Conservation (phyloP, 163 green algal genomes). For the Scenedesmus sp. region DNA sequence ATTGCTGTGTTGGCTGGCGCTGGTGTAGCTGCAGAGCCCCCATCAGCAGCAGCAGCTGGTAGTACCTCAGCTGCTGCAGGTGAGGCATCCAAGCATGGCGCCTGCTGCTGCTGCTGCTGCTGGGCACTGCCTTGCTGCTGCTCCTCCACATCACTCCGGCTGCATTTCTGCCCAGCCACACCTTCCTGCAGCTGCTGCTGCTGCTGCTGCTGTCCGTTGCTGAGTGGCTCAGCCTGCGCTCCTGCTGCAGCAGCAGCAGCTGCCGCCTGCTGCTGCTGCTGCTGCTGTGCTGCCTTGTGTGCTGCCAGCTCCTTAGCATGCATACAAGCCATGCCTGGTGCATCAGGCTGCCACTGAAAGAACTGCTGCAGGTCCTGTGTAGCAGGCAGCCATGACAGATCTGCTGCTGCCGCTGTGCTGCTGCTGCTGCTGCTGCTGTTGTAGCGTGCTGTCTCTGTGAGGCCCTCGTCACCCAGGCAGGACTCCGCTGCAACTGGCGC, state of each 20-base stretch:
- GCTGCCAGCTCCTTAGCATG: no score
- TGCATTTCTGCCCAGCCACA: neutral
- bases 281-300: neutral
- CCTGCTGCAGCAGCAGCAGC: neutral
- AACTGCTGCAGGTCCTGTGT: neutral
- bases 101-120: neutral
- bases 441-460: neutral
- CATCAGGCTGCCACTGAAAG: neutral
- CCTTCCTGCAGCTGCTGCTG: neutral
- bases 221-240: neutral
- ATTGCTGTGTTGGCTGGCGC: neutral
- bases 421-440: neutral
- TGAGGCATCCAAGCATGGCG: neutral
- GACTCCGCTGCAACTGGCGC: slow-evolving; percentile 1
- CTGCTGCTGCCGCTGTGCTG: neutral
- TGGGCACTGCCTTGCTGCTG: neutral
- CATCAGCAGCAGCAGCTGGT: neutral
- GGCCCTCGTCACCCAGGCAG: neutral
- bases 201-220: neutral
- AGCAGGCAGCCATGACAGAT: neutral
- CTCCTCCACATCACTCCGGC: neutral
- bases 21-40: neutral
- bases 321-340: neutral
- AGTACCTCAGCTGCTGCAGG: neutral
- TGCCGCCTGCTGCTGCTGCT: neutral